These are phyloP conservation scores for Colletotrichum graminicola DNA, from an alignment of 2,329 filamentous ascomycete genomes.

Conservation along the genomic window DNA sequence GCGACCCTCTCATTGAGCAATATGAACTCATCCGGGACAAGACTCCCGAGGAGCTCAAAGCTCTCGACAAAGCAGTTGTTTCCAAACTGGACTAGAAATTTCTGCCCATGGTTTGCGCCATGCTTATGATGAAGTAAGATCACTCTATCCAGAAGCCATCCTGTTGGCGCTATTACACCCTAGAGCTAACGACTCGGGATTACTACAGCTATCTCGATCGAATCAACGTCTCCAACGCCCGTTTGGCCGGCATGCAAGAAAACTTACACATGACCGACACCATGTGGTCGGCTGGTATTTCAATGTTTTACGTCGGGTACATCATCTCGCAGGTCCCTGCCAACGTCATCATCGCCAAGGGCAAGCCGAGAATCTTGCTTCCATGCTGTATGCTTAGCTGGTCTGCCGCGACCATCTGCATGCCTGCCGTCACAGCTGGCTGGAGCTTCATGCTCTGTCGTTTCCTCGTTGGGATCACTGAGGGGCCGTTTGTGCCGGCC, in stretches of 20 bases:
- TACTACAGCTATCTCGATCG: slow-evolving; percentile 61
- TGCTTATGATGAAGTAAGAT: slow-evolving; percentile 50
- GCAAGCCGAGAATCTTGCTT: slow-evolving; percentile 51
- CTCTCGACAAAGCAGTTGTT: slow-evolving; percentile 44
- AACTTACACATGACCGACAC: slow-evolving; percentile 52
- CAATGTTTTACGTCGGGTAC: slow-evolving; percentile 60
- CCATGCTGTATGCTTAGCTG: slow-evolving; percentile 57
- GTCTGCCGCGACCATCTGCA: slow-evolving; percentile 58
- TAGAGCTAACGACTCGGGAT: background rate
- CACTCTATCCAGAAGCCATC: too few relatives aligned
- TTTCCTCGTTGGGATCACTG: slow-evolving; percentile 49
- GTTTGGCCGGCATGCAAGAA: slow-evolving; percentile 53
- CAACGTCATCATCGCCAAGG: slow-evolving; percentile 59
- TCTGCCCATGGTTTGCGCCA: slow-evolving; percentile 46
- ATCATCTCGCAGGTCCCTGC: slow-evolving; percentile 60
- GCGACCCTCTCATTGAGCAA: slow-evolving; percentile 33
- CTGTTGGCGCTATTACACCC: background rate
- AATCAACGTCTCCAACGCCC: slow-evolving; percentile 62
- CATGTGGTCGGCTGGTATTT: slow-evolving; percentile 56
- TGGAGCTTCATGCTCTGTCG: slow-evolving; percentile 50
- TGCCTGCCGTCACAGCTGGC: slow-evolving; percentile 53
- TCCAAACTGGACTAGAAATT: slow-evolving; percentile 48
- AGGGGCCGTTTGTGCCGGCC: slow-evolving; percentile 60
- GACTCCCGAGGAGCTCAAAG: slow-evolving; percentile 45
- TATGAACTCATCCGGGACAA: slow-evolving; percentile 42